phyloP scores from a whole-genome alignment of 495 filamentous ascomycete species.

The Penicillium herquei region DNA sequence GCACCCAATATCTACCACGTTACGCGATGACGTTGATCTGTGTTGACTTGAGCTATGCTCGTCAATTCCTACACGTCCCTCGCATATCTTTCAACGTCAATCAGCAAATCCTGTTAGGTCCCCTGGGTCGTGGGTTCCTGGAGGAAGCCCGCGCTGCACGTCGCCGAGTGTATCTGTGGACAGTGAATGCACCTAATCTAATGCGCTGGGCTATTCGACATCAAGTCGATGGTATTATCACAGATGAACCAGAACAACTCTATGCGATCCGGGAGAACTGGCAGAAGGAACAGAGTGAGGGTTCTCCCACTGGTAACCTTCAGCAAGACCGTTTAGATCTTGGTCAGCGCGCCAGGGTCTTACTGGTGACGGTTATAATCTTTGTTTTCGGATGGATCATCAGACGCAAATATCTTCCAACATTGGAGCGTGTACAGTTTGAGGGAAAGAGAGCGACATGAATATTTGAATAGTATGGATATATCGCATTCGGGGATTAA shows the following conservation, averaged over 20 bases:
- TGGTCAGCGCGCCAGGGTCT: slow-evolving; percentile 13
- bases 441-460: slow-evolving; percentile 15
- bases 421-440: slow-evolving; percentile 15
- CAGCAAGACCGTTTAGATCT: slow-evolving; percentile 15
- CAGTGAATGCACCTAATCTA: slow-evolving; percentile 68
- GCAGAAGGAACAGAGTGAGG: slow-evolving; percentile 14
- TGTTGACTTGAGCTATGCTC: slow-evolving; percentile 65
- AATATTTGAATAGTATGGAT: background rate
- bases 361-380: slow-evolving; percentile 11
- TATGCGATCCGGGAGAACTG: slow-evolving; percentile 15
- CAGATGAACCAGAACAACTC: slow-evolving; percentile 49
- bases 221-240: slow-evolving; percentile 56
- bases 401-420: slow-evolving; percentile 12
- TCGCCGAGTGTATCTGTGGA: slow-evolving; percentile 74
- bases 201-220: slow-evolving; percentile 71
- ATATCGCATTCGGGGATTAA: background rate
- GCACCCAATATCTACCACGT: slow-evolving; percentile 58
- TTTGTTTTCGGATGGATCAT: slow-evolving; percentile 29
- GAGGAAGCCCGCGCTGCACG: slow-evolving; percentile 51
- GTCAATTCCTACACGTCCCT: slow-evolving; percentile 58
- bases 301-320: background rate
- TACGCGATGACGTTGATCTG: slow-evolving; percentile 74
- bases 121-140: slow-evolving; percentile 61
- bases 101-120: slow-evolving; percentile 61
- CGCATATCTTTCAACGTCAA: slow-evolving; percentile 74